phyloP scores from a whole-genome alignment of 148 eudicot genomes.

The Arbutus unedo region DNA sequence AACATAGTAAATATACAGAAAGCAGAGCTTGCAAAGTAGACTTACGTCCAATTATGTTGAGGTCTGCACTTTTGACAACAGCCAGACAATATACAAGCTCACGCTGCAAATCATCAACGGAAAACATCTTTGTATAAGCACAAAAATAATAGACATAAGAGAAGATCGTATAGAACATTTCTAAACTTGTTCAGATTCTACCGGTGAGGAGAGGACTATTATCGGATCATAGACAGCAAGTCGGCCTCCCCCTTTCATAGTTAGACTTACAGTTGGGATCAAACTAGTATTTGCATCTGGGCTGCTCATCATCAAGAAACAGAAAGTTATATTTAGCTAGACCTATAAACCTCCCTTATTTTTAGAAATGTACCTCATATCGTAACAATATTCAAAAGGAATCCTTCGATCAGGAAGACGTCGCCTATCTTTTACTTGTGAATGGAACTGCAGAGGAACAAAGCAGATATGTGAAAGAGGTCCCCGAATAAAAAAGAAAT shows the following conservation, averaged over 20 bases:
- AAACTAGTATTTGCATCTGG: constrained; percentile 64
- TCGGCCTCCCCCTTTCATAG: constrained; percentile 64
- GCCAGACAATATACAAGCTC: constrained; percentile 89
- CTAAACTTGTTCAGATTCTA: constrained; percentile 16
- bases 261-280: constrained; percentile 62
- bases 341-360: background rate
- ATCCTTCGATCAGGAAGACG: constrained; percentile 44
- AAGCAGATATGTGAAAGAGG: background rate
- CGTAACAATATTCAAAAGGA: constrained; percentile 75
- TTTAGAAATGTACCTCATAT: constrained; percentile 46
- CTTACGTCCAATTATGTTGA: constrained; percentile 92
- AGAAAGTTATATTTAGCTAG: constrained; percentile 12
- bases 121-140: constrained; percentile 10
- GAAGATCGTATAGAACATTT: constrained; percentile 1
- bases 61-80: constrained; percentile 62
- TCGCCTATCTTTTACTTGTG: constrained; percentile 46
- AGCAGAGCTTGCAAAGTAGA: constrained; percentile 17
- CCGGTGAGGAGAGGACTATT: constrained; percentile 71
- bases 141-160: background rate
- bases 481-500: background rate
- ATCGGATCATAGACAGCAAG: constrained; percentile 67
- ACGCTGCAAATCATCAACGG: constrained; percentile 44
- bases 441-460: constrained; percentile 32
- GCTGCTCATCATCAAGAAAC: constrained; percentile 34
- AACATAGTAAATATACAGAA: background rate